phyloP scores from a whole-genome alignment of 2,329 filamentous ascomycete genomes.

The Penicillium sp. region DNA sequence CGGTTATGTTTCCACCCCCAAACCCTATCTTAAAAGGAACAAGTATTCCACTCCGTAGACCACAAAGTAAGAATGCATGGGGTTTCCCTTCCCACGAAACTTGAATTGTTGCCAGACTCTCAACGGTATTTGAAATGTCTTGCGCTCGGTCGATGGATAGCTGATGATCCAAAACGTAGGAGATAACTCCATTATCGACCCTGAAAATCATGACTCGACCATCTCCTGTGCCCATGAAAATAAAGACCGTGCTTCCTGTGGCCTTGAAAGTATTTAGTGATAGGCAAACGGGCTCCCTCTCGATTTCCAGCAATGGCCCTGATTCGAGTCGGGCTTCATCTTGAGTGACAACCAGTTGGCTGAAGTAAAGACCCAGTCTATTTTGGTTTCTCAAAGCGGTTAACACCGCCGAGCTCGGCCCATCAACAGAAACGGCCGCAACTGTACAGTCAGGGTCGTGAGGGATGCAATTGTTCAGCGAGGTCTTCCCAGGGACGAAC shows the following conservation, averaged over 20 bases:
- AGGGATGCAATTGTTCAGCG: constrained; percentile 26
- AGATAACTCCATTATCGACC: constrained; percentile 26
- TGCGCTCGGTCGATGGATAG: constrained; percentile 27
- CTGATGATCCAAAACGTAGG: constrained; percentile 26
- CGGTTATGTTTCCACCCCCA: constrained; percentile 24
- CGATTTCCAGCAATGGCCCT: constrained; percentile 27
- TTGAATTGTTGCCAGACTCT: constrained; percentile 38
- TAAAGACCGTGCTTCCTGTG: constrained; percentile 19
- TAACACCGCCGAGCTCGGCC: constrained; percentile 32
- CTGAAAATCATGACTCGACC: constrained; percentile 41
- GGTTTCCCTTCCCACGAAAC: constrained; percentile 14
- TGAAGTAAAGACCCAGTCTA: constrained; percentile 34
- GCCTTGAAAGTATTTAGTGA: constrained; percentile 34
- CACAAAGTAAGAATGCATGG: constrained; percentile 44
- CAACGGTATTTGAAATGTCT: constrained; percentile 40
- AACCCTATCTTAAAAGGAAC: constrained; percentile 41
- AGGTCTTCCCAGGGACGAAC: constrained; percentile 26
- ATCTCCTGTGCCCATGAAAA: constrained; percentile 47
- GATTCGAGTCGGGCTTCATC: constrained; percentile 26
- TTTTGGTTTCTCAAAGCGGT: constrained; percentile 31
- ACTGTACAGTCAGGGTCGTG: constrained; percentile 29
- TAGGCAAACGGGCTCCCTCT: constrained; percentile 43
- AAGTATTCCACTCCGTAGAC: constrained; percentile 51
- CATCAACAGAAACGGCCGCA: constrained; percentile 37
- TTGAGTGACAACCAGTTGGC: constrained; percentile 24